Base-by-base conservation (phyloP, 176 grass and related monocot genomes). In the Triticum dicoccoides region DNA sequence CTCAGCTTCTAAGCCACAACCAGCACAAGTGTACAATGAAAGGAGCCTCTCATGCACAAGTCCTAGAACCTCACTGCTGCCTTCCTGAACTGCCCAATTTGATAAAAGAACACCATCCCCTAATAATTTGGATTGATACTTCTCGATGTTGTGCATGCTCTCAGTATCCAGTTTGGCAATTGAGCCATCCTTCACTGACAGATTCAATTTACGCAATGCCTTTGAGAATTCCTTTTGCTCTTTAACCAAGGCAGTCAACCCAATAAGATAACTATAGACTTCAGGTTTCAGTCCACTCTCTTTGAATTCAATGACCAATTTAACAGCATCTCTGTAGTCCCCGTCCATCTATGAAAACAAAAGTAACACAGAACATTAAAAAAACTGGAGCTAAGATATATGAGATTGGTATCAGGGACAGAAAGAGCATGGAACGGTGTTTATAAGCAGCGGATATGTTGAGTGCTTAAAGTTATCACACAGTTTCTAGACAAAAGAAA, bases 221-320 rank as follows among this genome's bases (percentile, higher is more conserved):
- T 98, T 98, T 23, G 96, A 95, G 78, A 98, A 98, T 79, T 94
- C 93, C 52, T 94, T 98, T 86, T 95, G 93, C 86, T 98, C 93
- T 88, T 98, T 95, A 67, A 98, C 96, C 80, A 98, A 89, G 58
- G 96, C 93, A 71, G 93, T 98, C 79, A 95, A 88, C 32, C 89
- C 93, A 63, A 98, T 94, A 49, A 98, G 74, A 86, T 95, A 98
- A 87, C 93, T 92, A 81, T 95, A 98, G n/a, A 95, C 88, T 89
- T 95, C 96, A 17, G 90, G 93, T 37, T 92, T 94, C 15, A 95
- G 79, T 21, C 84, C 86, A 65, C 61, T 87, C 83, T 94, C 93
- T 83, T 95, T 95, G 81, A 98, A 95, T 73, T 98, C 90, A 73
- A 94, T 88, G 33, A 98, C 88, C 79, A 95, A 77, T 83, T 89